Evolutionary conservation across 257 asterid species (phyloP), one percentile per base, ranked within the genome.

Genomic region (Ballota nigra): DNA sequence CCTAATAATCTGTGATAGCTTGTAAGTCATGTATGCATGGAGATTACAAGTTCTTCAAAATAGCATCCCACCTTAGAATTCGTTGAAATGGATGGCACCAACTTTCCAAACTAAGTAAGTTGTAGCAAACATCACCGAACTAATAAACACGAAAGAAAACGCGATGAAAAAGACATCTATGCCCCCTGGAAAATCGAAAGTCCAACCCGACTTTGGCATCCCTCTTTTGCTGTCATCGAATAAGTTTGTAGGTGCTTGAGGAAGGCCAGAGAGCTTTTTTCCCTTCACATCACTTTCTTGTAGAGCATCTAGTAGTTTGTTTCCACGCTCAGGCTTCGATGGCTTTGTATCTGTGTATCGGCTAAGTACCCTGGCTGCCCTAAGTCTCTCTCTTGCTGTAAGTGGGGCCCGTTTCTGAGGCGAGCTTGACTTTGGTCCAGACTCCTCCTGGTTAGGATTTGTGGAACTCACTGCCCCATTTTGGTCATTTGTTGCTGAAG

Each of bases 61-160:
- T 11, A 58, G 13, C 22, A 66, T 57, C 40, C 40, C 29, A 66
- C 28, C 80, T 83, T 71, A 91, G 59, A 75, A 59, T 75, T 93
- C 98, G 63, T 91, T 91, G 87, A 89, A 93, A 83, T 93, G 98
- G 51, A 93, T 93, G 66, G 92, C 98, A 64, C 97, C 98, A 6
- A 85, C 84, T 80, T 93, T 93, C 97, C 97, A 93, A 53, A 93
- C 98, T 23, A 93, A 10, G 75, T 67, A 91, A 0, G 98, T 91
- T 1, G 98, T 93, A 19, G 88, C 91, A 78, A 93, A 89, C 98
- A 93, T 93, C 29, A 87, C 72, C 0, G 96, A 55, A 86, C 96
- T 93, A 79, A 91, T 93, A 23, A 93, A 75, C 23, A 85, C 89
- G 43, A 93, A 87, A 2, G 98, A 93, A 68, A 91, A 74, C 41